Conservation (phyloP, 345 rosid genomes). For the Sisymbrium altissimum region DNA sequence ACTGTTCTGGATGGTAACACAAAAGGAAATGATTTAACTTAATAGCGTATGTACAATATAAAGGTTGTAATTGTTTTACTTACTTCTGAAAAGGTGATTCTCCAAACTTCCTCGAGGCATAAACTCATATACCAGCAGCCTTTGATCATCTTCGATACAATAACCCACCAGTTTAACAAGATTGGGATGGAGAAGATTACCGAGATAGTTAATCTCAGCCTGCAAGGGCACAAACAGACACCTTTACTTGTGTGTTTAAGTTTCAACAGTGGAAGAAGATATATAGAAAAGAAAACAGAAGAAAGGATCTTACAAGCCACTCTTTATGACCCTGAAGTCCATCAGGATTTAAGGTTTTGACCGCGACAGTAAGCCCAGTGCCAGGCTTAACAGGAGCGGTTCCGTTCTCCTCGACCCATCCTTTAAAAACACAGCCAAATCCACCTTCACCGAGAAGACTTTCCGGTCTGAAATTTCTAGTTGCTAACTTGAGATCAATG, state of each 20-base stretch:
- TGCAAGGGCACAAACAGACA: slow-evolving; percentile 33
- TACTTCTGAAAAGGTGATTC: slow-evolving; percentile 65
- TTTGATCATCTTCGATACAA: slow-evolving; percentile 64
- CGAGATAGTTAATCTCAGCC: slow-evolving; percentile 74
- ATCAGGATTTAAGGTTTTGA: slow-evolving; percentile 94
- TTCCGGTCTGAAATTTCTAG: slow-evolving; percentile 96
- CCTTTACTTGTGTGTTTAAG: background rate
- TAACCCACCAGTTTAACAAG: slow-evolving; percentile 57
- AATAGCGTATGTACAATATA: background rate
- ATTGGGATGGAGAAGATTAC: slow-evolving; percentile 59
- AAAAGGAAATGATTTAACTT: background rate
- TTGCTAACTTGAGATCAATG: slow-evolving; percentile 89
- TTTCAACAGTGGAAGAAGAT: background rate
- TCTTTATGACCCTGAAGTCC: slow-evolving; percentile 99
- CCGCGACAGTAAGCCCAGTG: slow-evolving; percentile 95
- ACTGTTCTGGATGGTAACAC: background rate
- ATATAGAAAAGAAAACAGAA: background rate
- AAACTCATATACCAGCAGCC: slow-evolving; percentile 63
- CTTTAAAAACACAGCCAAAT: slow-evolving; percentile 98
- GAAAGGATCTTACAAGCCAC: slow-evolving; percentile 72
- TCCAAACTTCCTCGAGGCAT: slow-evolving; percentile 76
- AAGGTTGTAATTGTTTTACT: slow-evolving; percentile 7
- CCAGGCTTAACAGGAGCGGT: slow-evolving; percentile 99
- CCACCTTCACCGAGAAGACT: slow-evolving; percentile 99
- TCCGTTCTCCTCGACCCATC: slow-evolving; percentile 98